Base-by-base conservation (phyloP, 768 basidiomycete species). In the Boletus rufocinnamomeus region DNA sequence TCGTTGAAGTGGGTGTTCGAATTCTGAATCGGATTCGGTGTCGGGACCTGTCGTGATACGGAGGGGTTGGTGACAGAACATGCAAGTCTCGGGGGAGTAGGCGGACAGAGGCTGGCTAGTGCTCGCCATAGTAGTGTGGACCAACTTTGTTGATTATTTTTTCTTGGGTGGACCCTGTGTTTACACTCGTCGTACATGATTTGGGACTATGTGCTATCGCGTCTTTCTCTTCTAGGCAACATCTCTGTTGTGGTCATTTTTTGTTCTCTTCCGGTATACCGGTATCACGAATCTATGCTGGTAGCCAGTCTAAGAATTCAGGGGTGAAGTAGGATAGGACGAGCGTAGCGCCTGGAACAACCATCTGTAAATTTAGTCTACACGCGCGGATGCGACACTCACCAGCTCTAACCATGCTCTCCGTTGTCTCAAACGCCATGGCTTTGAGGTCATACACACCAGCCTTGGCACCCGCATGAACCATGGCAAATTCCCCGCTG, bases 311-410 rank as follows among this genome's bases (percentile, higher is more conserved):
- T 62, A 99, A 80, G 75, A 98, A 95, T 35, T 97, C 87, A 6
- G 97, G 97, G 1, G 97, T 98, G 67, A 99, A 99, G 78, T 99
- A 99, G 6, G 88, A 88, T 61, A 98, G 72, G 62, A 99, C 91
- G 60, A 99, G 75, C 1, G 92, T 93, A 44, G 91, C 92, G 7
- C 93, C 93, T 93, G 68, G 4, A n/a, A 23, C 46, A 40, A 59
- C n/a, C n/a, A 38, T 67, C 50, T 63, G 49, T 14, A 47, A 52
- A 54, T 48, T 37, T 37, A 28, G 25, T 28, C 17, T 44, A 16
- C 0, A 35, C 19, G 8, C 4, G 11, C n/a, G 7, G 16, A 38
- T 25, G 41, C 10, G 40, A 58, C 16, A 77, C 85, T 60, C 67
- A 87, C 95, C 95, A 32, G 97, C 96, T 41, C 97, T 81, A 47